Evolutionary conservation across 2,329 filamentous ascomycete species (phyloP), one percentile per base, ranked within the genome.

Genomic region (Aspergillus pseudotamarii): DNA sequence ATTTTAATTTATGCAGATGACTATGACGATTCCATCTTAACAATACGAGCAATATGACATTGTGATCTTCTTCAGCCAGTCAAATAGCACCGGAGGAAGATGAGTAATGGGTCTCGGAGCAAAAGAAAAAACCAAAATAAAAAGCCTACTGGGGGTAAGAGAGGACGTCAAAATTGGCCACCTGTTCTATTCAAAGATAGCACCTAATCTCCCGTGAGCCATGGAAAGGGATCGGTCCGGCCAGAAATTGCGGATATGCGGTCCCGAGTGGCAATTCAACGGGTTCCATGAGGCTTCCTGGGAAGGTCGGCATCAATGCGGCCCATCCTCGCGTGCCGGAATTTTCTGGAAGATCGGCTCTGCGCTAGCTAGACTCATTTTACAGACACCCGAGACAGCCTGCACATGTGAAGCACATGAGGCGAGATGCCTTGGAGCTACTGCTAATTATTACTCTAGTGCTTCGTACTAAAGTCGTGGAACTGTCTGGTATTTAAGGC

Each of bases 171-270:
- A 62, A 60, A 36, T 64, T 64, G 60, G 63, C 63, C 57, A 66
- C 59, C 45, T 62, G 64, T 48, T 59, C 57, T 56, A 36, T 63
- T 38, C 53, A 50, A 51, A 55, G 34, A 26, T 23, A 51, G 41
- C 21, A 38, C 21, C 53, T 60, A 59, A 32, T 43, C 43, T 59
- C 58, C 57, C 21, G 32, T 46, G 65, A 67, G 53, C 65, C 65
- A 60, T 58, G 65, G 65, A 64, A 64, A 54, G 34, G 28, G 46
- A 57, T 56, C 60, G 57, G 63, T 60, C 50, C 59, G 53, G 64
- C 34, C 57, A 61, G 34, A 62, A 38, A 30, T 53, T 50, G 61
- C 56, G 64, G 64, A 53, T 43, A 38, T 56, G 46, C 50, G 63
- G 55, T 53, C 60, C 59, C 57, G 61, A 36, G 64, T 64, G 64